A percentile compares a stretch with the other conserved stretches of the same genome.
Conservation (phyloP, 73 alveolate species). For the Paramecium biaurelia region DNA sequence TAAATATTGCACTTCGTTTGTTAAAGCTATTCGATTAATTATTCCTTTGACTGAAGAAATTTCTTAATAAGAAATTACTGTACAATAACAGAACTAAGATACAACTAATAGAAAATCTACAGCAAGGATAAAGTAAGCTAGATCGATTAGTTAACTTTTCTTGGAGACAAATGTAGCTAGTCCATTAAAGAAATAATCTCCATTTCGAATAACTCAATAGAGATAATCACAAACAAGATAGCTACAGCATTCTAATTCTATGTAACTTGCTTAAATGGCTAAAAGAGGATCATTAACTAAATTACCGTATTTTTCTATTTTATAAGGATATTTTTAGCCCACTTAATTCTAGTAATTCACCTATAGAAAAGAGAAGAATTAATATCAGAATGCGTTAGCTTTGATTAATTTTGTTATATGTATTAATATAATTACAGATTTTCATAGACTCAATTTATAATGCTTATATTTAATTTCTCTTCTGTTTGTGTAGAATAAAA, state of each 20-base stretch:
- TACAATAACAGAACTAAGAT: neutral
- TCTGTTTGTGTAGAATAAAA: too few species aligned
- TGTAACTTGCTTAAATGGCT: neutral
- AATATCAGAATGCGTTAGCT: conserved; percentile 11
- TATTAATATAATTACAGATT: neutral
- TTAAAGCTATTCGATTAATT: neutral
- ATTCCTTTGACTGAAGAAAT: neutral
- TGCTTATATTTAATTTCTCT: too few species aligned
- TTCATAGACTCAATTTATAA: neutral
- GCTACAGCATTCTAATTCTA: neutral
- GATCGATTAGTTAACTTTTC: conserved; percentile 18
- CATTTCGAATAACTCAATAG: neutral
- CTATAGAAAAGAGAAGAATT: neutral
- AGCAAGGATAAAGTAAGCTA: conserved; percentile 20
- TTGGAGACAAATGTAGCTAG: conserved; percentile 4
- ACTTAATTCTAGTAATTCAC: conserved; percentile 1
- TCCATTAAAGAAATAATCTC: conserved; percentile 18
- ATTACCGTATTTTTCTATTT: neutral
- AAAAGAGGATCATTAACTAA: neutral
- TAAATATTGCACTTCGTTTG: neutral
- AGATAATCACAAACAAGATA: neutral
- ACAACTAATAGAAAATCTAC: neutral
- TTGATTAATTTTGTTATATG: neutral
- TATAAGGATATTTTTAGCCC: neutral
- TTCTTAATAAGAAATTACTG: neutral